A percentile compares a stretch with the other conserved stretches of the same genome.
Evolutionary conservation across 2,329 filamentous ascomycete species (phyloP).

Genomic region (Epichloe sibirici): DNA sequence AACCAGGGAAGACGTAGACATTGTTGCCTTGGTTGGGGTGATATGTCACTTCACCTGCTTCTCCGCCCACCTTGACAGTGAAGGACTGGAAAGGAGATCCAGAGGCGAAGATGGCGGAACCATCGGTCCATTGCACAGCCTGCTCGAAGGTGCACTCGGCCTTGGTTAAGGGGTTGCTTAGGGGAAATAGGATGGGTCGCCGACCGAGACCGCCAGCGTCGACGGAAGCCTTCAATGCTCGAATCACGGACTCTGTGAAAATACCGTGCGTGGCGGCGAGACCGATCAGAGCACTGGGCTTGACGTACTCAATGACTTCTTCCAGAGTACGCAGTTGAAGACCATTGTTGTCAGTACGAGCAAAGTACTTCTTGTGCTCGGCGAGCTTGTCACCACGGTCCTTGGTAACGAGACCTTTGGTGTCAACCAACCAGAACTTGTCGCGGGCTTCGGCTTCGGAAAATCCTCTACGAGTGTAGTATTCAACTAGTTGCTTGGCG

Average conservation of each 20-base stretch:
- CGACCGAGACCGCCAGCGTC: slow-evolving; percentile 56
- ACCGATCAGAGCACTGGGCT: slow-evolving; percentile 88
- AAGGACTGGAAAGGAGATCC: slow-evolving; percentile 80
- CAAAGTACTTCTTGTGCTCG: slow-evolving; percentile 72
- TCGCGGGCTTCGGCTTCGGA: slow-evolving; percentile 75
- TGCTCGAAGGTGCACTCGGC: slow-evolving; percentile 97
- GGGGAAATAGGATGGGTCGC: slow-evolving; percentile 83
- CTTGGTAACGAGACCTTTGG: slow-evolving; percentile 83
- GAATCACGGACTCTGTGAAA: slow-evolving; percentile 79
- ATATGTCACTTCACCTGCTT: slow-evolving; percentile 49
- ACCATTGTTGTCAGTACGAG: slow-evolving; percentile 50
- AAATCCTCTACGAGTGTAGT: slow-evolving; percentile 85
- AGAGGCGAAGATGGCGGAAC: slow-evolving; percentile 84
- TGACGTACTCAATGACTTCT: slow-evolving; percentile 87
- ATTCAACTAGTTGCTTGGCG: slow-evolving; percentile 94
- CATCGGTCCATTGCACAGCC: slow-evolving; percentile 81
- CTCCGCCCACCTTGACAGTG: slow-evolving; percentile 46
- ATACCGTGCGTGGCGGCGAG: slow-evolving; percentile 88
- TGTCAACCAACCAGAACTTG: slow-evolving; percentile 97
- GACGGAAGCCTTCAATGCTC: slow-evolving; percentile 52
- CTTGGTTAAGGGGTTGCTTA: slow-evolving; percentile 92
- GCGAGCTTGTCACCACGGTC: slow-evolving; percentile 91
- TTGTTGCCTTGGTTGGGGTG: slow-evolving; percentile 77
- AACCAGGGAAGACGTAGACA: slow-evolving; percentile 90
- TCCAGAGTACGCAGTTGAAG: slow-evolving; percentile 68